These are phyloP conservation scores for Sporisorium sorghi DNA, from an alignment of 1,284 basidiomycete genomes.

Conservation along the genomic window DNA sequence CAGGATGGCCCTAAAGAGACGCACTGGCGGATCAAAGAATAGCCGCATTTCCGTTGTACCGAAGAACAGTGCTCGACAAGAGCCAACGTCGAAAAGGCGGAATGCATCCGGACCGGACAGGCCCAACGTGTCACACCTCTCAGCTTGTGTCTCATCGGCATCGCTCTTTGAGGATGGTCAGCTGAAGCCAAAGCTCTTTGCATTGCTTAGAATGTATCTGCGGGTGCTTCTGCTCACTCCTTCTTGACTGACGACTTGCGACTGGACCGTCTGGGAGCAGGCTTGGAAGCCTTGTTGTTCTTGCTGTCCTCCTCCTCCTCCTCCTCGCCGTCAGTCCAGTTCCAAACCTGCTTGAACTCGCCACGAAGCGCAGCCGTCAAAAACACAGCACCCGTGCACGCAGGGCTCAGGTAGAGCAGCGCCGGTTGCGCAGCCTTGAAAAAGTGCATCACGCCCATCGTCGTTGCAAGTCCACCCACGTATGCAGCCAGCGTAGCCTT, in stretches of 20 bases:
- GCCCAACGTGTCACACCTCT: not conserved
- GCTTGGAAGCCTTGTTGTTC: constrained; percentile 18
- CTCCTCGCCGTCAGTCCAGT: constrained; percentile 56
- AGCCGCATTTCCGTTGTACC: too few species aligned
- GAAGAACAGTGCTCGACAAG: too few species aligned
- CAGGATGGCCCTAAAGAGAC: too few species aligned
- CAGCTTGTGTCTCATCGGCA: not conserved
- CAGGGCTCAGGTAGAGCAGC: constrained; percentile 81
- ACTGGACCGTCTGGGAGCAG: constrained; percentile 26
- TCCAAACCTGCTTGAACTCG: constrained; percentile 67
- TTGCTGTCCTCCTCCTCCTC: constrained; percentile 31
- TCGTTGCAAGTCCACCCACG: constrained; percentile 79
- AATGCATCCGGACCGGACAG: too few species aligned
- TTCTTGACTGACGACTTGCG: constrained; percentile 19
- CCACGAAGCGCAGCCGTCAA: constrained; percentile 68
- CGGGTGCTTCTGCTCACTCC: constrained; percentile 11
- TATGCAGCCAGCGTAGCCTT: constrained; percentile 79
- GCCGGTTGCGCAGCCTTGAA: constrained; percentile 88
- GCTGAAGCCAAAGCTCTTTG: not conserved
- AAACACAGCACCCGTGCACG: constrained; percentile 72
- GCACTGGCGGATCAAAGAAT: too few species aligned
- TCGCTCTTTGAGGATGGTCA: not conserved
- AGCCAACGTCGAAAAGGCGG: too few species aligned
- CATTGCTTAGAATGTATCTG: not conserved
- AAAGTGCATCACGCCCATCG: constrained; percentile 88